Evolutionary conservation across 1,139 yeast genomes (phyloP), one percentile per base, ranked within the genome.

Genomic region (Nakaseomyces bracarensis): DNA sequence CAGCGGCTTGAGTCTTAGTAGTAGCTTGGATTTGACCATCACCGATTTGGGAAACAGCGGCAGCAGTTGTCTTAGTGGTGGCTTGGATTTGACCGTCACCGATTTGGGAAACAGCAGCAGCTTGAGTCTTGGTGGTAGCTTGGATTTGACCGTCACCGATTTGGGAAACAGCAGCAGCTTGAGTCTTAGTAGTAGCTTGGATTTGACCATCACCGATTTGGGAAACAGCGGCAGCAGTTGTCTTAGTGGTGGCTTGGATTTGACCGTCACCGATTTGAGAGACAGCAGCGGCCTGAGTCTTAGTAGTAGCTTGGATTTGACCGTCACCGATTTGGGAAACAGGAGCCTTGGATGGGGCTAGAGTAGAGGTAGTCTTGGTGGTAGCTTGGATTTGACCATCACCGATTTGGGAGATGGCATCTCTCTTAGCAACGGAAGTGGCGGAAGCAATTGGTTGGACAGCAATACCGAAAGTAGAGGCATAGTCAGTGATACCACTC

Each of bases 301-400:
- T 22, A 9, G 38, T 56, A 40, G 58, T 36, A 4, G 40, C 40
- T 25, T 36, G 43, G 22, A 37, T 27, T 37, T 40, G 42, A 25
- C 40, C 40, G 23, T 74, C 78, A 47, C 69, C 67, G 44, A 74
- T 72, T 61, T 77, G 80, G 16, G 72, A 58, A 26, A 67, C 71
- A 19, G 72, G 72, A 25, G 69, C 64, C 34, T 70, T 68, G 13
- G 69, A 58, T 46, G 58, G 46, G 40, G 44, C 4, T 77, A 66
- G 21, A 73, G 61, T 53, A 39, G 59, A 51, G 38, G 44, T 53
- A 46, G 50, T 69, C 74, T 64, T 71, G 79, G 51, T 79, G 49
- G 75, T 79, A 47, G 69, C 67, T 57, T 71, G 75, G 55, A 70
- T 58, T 54, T 71, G 75, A 49, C 77, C 77, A 41, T 72, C 77